A percentile compares a stretch with the other conserved stretches of the same genome.
Evolutionary conservation across 2,329 filamentous ascomycete genomes (phyloP).

Genomic region (Capronia epimyces): DNA sequence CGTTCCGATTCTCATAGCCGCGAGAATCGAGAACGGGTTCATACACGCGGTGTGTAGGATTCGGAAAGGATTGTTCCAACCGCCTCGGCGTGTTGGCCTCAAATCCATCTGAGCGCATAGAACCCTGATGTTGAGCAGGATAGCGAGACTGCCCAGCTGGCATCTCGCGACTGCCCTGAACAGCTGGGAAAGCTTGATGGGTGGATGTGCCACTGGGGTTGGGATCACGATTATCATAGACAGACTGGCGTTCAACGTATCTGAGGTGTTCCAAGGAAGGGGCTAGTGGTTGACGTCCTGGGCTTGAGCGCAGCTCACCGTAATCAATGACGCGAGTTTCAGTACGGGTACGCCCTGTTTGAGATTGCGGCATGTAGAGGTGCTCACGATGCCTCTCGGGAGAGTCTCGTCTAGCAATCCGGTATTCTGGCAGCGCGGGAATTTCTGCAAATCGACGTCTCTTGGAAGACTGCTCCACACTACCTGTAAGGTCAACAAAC

Average conservation of each 20-base stretch:
- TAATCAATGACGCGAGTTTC: constrained; percentile 11
- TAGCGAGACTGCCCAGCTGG: constrained; percentile 1
- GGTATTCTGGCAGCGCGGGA: constrained; percentile 4
- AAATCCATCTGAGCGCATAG: background rate
- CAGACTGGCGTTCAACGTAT: constrained; percentile 12
- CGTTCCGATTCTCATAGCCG: constrained; percentile 8
- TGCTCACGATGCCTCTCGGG: constrained; percentile 10
- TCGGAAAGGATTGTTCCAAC: constrained; percentile 2
- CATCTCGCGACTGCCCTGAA: constrained; percentile 9
- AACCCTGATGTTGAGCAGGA: constrained; percentile 1
- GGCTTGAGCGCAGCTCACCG: constrained; percentile 13
- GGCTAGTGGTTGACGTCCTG: constrained; percentile 4
- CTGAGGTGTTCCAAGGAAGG: constrained; percentile 3
- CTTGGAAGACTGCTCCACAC: constrained; percentile 12
- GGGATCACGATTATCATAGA: constrained; percentile 11
- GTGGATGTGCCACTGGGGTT: constrained; percentile 1
- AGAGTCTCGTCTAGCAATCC: constrained; percentile 9
- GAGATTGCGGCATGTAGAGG: constrained; percentile 10
- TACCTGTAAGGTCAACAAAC: constrained; percentile 11
- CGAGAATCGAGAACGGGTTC: constrained; percentile 13
- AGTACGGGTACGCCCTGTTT: constrained; percentile 1
- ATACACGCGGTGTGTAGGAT: constrained; percentile 5
- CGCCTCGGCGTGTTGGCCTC: constrained; percentile 4
- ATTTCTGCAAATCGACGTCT: constrained; percentile 17
- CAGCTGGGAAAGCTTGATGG: constrained; percentile 1